Evolutionary conservation across 768 basidiomycete species (phyloP).

Genomic region (Trametes meyenii): DNA sequence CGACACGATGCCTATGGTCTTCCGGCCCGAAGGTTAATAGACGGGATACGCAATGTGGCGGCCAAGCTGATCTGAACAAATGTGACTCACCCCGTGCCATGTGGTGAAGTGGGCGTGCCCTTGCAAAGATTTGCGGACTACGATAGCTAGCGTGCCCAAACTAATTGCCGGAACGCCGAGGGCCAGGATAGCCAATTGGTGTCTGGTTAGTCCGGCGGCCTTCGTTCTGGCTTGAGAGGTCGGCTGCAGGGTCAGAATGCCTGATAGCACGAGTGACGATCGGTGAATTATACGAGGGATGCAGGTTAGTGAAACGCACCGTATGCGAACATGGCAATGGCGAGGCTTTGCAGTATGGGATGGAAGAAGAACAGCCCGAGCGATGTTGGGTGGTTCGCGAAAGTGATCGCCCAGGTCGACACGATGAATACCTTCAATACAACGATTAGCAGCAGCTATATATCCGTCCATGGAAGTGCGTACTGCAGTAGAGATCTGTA

Average conservation of each 20-base stretch:
- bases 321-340: conserved; percentile 29
- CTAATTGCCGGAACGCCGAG: conserved; percentile 59
- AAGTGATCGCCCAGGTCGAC: conserved; percentile 32
- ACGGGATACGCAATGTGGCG: conserved; percentile 3
- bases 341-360: conserved; percentile 42
- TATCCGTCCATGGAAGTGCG: neutral
- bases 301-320: conserved; percentile 44
- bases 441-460: neutral
- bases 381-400: conserved; percentile 27
- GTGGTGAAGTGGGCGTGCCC: conserved; percentile 61
- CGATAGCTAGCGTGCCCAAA: conserved; percentile 63
- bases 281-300: neutral
- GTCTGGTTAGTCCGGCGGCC: conserved; percentile 65
- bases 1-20: conserved; percentile 65
- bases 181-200: conserved; percentile 63
- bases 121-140: conserved; percentile 59
- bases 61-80: neutral
- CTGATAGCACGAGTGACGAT: conserved; percentile 38
- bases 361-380: conserved; percentile 46
- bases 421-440: conserved; percentile 28
- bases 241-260: conserved; percentile 75
- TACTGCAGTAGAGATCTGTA: conserved; percentile 5
- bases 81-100: conserved; percentile 70
- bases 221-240: conserved; percentile 69
- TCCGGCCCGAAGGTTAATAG: neutral